phyloP scores from a whole-genome alignment of 2,329 filamentous ascomycete species.

The Fusarium coffeatum region DNA sequence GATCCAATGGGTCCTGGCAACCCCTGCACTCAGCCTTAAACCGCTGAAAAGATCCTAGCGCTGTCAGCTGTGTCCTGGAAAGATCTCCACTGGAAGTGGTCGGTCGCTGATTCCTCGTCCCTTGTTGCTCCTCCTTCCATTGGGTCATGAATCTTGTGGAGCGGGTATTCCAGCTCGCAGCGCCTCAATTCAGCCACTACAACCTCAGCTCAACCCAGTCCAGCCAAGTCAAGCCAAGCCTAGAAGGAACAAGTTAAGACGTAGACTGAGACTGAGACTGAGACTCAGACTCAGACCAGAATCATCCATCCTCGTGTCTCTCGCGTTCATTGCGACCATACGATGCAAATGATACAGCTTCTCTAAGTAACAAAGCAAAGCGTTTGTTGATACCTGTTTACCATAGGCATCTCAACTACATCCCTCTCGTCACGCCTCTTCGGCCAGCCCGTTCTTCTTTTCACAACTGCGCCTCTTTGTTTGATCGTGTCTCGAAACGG shows the following conservation, averaged over 20 bases:
- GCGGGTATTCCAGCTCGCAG: constrained; percentile 22
- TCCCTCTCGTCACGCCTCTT: background rate
- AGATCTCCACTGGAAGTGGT: constrained; percentile 27
- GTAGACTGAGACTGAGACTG: too few species aligned
- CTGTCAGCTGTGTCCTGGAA: constrained; percentile 36
- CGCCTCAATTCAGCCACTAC: constrained; percentile 38
- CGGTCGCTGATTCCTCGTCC: constrained; percentile 19
- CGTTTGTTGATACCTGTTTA: background rate
- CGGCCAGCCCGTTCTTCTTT: constrained; percentile 4
- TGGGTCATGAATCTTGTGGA: background rate
- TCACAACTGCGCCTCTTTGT: constrained; percentile 28
- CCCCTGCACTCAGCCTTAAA: constrained; percentile 44
- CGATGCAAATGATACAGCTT: background rate
- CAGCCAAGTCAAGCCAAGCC: background rate
- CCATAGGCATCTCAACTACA: background rate
- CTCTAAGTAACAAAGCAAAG: constrained; percentile 3
- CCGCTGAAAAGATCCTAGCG: constrained; percentile 39
- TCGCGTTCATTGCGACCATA: background rate
- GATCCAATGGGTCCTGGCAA: constrained; percentile 15
- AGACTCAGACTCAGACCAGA: too few species aligned
- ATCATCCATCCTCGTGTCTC: background rate
- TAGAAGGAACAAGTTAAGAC: background rate
- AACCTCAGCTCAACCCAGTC: constrained; percentile 20
- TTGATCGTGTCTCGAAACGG: constrained; percentile 16
- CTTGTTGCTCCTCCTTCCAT: background rate